Conservation (phyloP, 371 early-diverging fungal genomes). For the Hamiltosporidium magnivora region DNA sequence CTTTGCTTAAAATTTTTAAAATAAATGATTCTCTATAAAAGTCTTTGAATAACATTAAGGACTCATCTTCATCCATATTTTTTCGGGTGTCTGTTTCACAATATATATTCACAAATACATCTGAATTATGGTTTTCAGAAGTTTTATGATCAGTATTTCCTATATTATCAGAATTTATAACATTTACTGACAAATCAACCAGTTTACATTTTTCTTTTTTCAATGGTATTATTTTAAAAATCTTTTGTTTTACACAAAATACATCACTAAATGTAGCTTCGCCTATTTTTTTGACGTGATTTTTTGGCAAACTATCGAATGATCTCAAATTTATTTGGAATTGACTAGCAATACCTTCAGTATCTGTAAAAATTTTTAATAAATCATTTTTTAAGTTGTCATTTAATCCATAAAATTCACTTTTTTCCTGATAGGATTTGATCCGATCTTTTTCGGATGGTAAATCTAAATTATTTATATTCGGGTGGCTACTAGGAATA, state of each 20-base stretch:
- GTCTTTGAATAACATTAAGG: background rate
- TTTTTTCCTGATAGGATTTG: no score
- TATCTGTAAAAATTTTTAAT: no score
- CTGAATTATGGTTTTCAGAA: background rate
- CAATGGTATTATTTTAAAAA: conserved; percentile 48
- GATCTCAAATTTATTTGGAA: no score
- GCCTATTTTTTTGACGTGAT: conserved; percentile 36
- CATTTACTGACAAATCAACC: background rate
- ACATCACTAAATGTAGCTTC: conserved; percentile 53
- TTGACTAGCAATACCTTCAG: no score
- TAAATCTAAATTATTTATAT: no score
- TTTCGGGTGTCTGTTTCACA: background rate
- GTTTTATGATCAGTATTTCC: background rate
- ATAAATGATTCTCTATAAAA: conserved; percentile 36
- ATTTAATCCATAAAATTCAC: no score
- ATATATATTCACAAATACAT: background rate
- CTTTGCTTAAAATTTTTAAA: conserved; percentile 11
- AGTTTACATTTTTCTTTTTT: conserved; percentile 1
- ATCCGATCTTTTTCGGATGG: no score
- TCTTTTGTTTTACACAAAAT: conserved; percentile 14
- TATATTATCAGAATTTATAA: background rate
- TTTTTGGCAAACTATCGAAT: background rate
- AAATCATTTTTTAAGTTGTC: no score
- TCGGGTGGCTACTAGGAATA: no score
- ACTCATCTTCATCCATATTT: no score